Percentiles rank a stretch among this genome's conserved stretches.
phyloP scores from a whole-genome alignment of 306 rosid genomes.

The Trifolium fragiferum region DNA sequence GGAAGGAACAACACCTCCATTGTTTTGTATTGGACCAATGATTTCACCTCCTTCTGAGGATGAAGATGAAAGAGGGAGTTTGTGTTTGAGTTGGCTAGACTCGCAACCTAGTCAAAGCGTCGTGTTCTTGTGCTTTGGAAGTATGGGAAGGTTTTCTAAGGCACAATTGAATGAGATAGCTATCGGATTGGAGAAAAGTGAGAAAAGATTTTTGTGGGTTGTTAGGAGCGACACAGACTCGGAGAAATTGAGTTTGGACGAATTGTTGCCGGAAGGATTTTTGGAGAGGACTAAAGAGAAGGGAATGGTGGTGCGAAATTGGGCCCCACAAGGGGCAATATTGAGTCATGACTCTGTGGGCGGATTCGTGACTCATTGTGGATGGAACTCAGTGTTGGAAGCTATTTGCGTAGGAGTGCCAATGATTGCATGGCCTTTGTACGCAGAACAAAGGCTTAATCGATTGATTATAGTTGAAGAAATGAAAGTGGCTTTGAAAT shows the following conservation, averaged over 20 bases:
- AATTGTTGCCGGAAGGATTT: slow-evolving; percentile 60
- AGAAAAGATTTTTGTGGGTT: slow-evolving; percentile 62
- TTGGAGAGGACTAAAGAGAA: slow-evolving; percentile 48
- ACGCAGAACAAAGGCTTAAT: slow-evolving; percentile 64
- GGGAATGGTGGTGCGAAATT: slow-evolving; percentile 54
- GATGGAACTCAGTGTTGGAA: slow-evolving; percentile 77
- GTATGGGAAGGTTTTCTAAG: slow-evolving; percentile 54
- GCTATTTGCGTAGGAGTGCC: slow-evolving; percentile 47
- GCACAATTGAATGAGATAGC: slow-evolving; percentile 58
- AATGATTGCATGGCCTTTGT: slow-evolving; percentile 61
- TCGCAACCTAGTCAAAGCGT: slow-evolving; percentile 60
- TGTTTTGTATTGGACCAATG: slow-evolving; percentile 56
- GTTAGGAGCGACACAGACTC: slow-evolving; percentile 44
- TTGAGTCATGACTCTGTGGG: slow-evolving; percentile 63
- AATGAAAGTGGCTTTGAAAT: slow-evolving; percentile 51
- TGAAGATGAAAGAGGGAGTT: slow-evolving; percentile 31
- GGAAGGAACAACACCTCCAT: slow-evolving; percentile 11
- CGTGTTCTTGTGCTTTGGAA: slow-evolving; percentile 64
- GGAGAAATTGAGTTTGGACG: slow-evolving; percentile 43
- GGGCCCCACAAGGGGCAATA: slow-evolving; percentile 64
- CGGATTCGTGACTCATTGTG: slow-evolving; percentile 74
- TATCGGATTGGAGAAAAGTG: slow-evolving; percentile 58
- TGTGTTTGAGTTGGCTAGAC: slow-evolving; percentile 54
- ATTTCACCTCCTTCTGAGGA: background rate
- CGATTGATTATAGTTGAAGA: slow-evolving; percentile 52